phyloP scores from a whole-genome alignment of 306 rosid genomes.

The Cercis canadensis region DNA sequence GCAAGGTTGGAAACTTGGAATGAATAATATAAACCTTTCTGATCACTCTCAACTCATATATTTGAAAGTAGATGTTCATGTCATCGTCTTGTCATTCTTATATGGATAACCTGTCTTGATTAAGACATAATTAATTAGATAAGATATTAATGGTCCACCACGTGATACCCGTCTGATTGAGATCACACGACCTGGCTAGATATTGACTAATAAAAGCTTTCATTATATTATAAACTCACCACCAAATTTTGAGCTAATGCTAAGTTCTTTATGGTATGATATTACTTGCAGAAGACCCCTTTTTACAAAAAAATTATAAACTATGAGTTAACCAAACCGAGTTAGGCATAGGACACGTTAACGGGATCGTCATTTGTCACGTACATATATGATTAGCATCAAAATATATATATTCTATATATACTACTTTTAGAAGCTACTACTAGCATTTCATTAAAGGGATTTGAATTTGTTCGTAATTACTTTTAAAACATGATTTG shows the following conservation, averaged over 20 bases:
- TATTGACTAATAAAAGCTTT: constrained; percentile 1
- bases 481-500: constrained; percentile 29
- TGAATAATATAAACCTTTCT: constrained; percentile 19
- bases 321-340: constrained; percentile 16
- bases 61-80: constrained; percentile 33
- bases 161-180: constrained; percentile 40
- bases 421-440: constrained; percentile 23
- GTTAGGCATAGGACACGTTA: constrained; percentile 10
- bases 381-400: constrained; percentile 30
- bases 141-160: constrained; percentile 43
- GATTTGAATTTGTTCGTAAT: constrained; percentile 2
- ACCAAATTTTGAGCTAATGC: constrained; percentile 20
- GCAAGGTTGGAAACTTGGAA: constrained; percentile 34
- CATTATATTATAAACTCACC: constrained; percentile 24
- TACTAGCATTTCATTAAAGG: constrained; percentile 7
- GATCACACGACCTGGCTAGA: constrained; percentile 6
- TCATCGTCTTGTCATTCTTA: constrained; percentile 43
- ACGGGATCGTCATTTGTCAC: constrained; percentile 4
- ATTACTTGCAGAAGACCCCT: not conserved
- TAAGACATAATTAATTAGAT: constrained; percentile 40
- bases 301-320: not conserved
- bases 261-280: not conserved
- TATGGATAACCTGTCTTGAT: constrained; percentile 45
- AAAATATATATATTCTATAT: too few species aligned
- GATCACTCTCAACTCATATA: constrained; percentile 18